Conservation (phyloP, 2,329 filamentous ascomycete genomes). For the Corinectria fuckeliana region DNA sequence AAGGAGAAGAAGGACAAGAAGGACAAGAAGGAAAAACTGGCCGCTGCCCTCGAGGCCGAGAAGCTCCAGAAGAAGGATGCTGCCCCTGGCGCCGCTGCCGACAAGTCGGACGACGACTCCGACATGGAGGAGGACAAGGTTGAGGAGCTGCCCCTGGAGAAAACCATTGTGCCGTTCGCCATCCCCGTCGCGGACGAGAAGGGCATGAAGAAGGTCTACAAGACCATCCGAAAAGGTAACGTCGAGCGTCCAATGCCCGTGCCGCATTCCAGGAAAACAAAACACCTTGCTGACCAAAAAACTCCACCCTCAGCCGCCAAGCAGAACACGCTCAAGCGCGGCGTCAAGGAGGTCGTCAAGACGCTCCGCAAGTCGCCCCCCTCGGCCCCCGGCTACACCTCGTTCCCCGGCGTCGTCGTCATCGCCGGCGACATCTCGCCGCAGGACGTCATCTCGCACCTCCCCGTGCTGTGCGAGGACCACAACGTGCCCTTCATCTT, state of each 20-base stretch:
- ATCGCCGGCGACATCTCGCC: constrained; percentile 97
- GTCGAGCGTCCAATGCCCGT: constrained; percentile 29
- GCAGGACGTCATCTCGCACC: constrained; percentile 98
- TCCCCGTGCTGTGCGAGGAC: constrained; percentile 97
- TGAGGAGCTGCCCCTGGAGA: constrained; percentile 51
- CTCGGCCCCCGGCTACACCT: constrained; percentile 67
- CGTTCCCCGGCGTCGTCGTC: constrained; percentile 79
- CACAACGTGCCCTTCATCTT: constrained; percentile 98
- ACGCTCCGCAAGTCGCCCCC: constrained; percentile 89
- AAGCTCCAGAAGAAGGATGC: constrained; percentile 66
- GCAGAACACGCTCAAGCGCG: constrained; percentile 93
- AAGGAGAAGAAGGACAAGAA: constrained; percentile 72
- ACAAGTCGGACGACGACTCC: constrained; percentile 52
- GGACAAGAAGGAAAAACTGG: constrained; percentile 77
- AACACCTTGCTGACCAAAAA: constrained; percentile 26
- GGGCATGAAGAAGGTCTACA: constrained; percentile 67
- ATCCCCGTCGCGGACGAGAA: constrained; percentile 83
- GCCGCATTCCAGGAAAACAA: not conserved
- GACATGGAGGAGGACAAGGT: constrained; percentile 55
- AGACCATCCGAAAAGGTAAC: constrained; percentile 64
- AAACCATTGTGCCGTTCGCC: constrained; percentile 82
- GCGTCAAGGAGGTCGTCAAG: constrained; percentile 99
- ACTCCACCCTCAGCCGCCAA: constrained; percentile 74
- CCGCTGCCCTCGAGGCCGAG: constrained; percentile 68
- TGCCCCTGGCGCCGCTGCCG: constrained; percentile 45